Evolutionary conservation across 192 early-diverging fungal genomes (phyloP).

Genomic region (Dissophora globulifera): DNA sequence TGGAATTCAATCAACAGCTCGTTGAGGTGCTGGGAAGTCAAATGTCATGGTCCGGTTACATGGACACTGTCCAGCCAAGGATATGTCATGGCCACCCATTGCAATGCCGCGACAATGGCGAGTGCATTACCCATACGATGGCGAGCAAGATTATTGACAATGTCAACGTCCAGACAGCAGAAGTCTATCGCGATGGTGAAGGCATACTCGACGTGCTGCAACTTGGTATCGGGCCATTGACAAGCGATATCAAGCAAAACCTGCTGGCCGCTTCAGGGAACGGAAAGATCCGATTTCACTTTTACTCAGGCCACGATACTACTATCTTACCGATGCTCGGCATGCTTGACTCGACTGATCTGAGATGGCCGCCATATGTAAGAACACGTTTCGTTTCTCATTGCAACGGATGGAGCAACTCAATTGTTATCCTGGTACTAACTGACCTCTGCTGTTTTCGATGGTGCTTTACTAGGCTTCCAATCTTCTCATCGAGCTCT

Average conservation of each 20-base stretch:
- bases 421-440: no score
- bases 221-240: conserved; percentile 38
- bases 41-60: conserved; percentile 31
- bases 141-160: conserved; percentile 19
- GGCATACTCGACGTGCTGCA: conserved; percentile 27
- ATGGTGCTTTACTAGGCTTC: conserved; percentile 24
- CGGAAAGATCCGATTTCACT: conserved; percentile 6
- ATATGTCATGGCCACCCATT: conserved; percentile 27
- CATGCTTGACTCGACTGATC: conserved; percentile 19
- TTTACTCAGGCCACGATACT: conserved; percentile 49
- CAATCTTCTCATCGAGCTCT: conserved; percentile 30
- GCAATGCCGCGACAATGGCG: conserved; percentile 15
- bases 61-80: conserved; percentile 46
- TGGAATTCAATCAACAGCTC: conserved; percentile 15
- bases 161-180: conserved; percentile 19
- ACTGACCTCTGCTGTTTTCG: neutral
- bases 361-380: conserved; percentile 51
- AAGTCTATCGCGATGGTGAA: conserved; percentile 20
- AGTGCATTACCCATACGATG: conserved; percentile 14
- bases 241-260: conserved; percentile 37
- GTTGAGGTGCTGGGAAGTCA: conserved; percentile 17
- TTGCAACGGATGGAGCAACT: no score
- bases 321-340: conserved; percentile 38
- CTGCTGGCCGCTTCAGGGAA: conserved; percentile 20
- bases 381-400: no score